Evolutionary conservation across 2,329 filamentous ascomycete species (phyloP).

Genomic region (Penicillium oxalicum): DNA sequence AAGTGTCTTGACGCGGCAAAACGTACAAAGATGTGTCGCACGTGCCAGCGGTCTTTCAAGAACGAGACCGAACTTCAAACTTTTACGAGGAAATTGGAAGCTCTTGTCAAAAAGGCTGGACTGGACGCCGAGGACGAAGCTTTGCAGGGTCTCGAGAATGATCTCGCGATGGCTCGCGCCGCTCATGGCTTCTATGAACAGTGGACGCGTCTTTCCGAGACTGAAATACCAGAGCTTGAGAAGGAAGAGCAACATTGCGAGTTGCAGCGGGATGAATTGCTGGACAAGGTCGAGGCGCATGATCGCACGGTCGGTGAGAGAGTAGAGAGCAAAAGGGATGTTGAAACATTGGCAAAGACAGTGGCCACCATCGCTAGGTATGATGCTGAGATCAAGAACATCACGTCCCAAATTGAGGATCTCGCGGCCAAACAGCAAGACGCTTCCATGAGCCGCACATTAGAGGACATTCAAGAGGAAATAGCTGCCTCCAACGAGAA

Average conservation of each 20-base stretch:
- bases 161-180: constrained; percentile 57
- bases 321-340: constrained; percentile 62
- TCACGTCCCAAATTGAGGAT: constrained; percentile 67
- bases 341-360: constrained; percentile 70
- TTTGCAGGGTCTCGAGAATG: constrained; percentile 56
- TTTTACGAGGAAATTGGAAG: constrained; percentile 61
- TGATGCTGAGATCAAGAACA: constrained; percentile 63
- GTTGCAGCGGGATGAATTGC: constrained; percentile 54
- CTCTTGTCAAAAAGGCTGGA: constrained; percentile 44
- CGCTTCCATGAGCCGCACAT: constrained; percentile 58
- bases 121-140: constrained; percentile 57
- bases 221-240: constrained; percentile 65
- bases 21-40: constrained; percentile 65
- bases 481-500: constrained; percentile 63
- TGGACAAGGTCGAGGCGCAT: constrained; percentile 59
- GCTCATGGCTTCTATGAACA: constrained; percentile 66
- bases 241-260: constrained; percentile 59
- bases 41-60: constrained; percentile 67
- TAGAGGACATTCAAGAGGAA: constrained; percentile 78
- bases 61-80: constrained; percentile 54
- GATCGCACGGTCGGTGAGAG: constrained; percentile 60
- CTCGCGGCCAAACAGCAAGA: constrained; percentile 71
- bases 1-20: constrained; percentile 62
- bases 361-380: constrained; percentile 70
- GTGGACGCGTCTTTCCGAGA: constrained; percentile 60